Base-by-base conservation (phyloP, 139 green algal genomes). In the Chlorella vulgaris region DNA sequence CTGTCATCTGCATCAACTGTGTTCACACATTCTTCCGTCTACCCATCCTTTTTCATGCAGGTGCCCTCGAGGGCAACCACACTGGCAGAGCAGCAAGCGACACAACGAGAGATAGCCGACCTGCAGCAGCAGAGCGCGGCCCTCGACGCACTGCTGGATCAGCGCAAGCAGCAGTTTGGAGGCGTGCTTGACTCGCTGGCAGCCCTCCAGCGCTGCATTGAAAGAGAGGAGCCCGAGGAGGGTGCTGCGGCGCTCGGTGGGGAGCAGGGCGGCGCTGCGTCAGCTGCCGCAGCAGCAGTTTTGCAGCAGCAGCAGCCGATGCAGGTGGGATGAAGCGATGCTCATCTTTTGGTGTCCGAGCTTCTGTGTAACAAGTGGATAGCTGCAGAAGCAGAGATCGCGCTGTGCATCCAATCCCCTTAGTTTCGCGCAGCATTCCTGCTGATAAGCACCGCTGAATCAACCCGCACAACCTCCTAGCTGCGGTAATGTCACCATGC, bases 141-240 rank as follows among this genome's bases (percentile, higher is more conserved):
- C 1, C 67, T 87, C 53, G 68, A 70, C 24, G 55, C 28, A 4
- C 38, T 67, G 39, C 63, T 76, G 0, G 77, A 74, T 53, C 35
- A 26, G 29, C 73, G 83, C 73, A 81, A 84, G 58, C 15, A 36
- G 43, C 83, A 87, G 53, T 87, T 87, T 74, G 70, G 33, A 24
- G 68, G 31, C 24, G 68, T 66, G 31, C 53, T 74, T 10, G 43
- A 63, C 29, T 36, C 63, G 0, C 43, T 60, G 63, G 76, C 75
- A 63, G 43, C 24, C 35, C 38, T 63, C 60, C 55, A 81, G 75
- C 36, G 58, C n/a, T 19, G 29, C 58, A 69, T 62, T 0, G 75
- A 69, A 0, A 28, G 61, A 21, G 74, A 69, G 3, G 74, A 69
- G 39, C 55, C 55, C 0, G 74, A 69, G 55, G 55, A 69, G 55